These are phyloP conservation scores for Fusarium proliferatum DNA, from an alignment of 2,329 filamentous ascomycete species.

Conservation along the genomic window DNA sequence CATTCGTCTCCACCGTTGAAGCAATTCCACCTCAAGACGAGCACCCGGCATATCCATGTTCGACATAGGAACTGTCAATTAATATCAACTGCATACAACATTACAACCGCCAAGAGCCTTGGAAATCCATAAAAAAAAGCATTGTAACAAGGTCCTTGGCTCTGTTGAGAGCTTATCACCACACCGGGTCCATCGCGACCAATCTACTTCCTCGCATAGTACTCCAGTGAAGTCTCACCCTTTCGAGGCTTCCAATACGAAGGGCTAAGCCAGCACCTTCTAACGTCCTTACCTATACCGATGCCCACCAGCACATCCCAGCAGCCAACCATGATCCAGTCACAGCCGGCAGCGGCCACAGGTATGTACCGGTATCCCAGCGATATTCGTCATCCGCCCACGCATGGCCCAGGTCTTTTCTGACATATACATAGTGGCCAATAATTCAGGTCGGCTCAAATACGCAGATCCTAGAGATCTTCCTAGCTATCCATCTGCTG, in stretches of 20 bases:
- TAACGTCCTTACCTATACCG: constrained; percentile 11
- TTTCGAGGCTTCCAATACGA: constrained; percentile 34
- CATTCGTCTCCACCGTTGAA: constrained; percentile 25
- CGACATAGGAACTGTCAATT: constrained; percentile 12
- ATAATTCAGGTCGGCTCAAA: constrained; percentile 63
- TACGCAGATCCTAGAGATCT: constrained; percentile 79
- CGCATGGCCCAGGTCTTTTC: constrained; percentile 16
- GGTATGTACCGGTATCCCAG: constrained; percentile 37
- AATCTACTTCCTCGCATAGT: constrained; percentile 1
- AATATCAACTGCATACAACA: constrained; percentile 18
- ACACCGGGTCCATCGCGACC: constrained; percentile 16
- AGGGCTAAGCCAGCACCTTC: constrained; percentile 11
- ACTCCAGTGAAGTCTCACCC: constrained; percentile 13
- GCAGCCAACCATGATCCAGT: constrained; percentile 44
- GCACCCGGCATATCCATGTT: constrained; percentile 21
- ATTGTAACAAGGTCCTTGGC: constrained; percentile 6
- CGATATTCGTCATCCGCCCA: constrained; percentile 22
- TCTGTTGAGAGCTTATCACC: constrained; percentile 5
- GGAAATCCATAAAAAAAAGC: constrained; percentile 14
- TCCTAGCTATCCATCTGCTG: constrained; percentile 77
- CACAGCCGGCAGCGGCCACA: constrained; percentile 36
- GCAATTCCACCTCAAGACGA: constrained; percentile 15
- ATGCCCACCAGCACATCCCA: constrained; percentile 37
- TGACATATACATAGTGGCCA: constrained; percentile 40
- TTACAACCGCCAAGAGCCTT: constrained; percentile 18